Evolutionary conservation across 371 early-diverging fungal genomes (phyloP), one percentile per base, ranked within the genome.

Genomic region (Mucor racemosus): DNA sequence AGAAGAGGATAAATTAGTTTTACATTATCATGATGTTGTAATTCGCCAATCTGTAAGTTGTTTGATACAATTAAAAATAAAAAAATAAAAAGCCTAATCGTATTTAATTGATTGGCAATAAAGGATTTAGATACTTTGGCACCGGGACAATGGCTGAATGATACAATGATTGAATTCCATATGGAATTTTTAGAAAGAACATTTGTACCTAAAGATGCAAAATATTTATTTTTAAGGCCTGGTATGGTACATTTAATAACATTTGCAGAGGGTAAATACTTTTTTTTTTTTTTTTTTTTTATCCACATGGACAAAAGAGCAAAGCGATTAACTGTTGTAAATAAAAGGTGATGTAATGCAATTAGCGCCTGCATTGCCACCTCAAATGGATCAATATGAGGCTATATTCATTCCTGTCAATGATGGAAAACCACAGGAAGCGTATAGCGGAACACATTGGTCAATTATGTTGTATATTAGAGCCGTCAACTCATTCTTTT

Each of bases 121-220:
- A 26, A 50, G 81, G 86, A 86, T 67, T 62, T 79, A 17, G 73
- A 70, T 17, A 82, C 84, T 5, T 41, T 88, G 14, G 67, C 70
- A 9, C 82, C 81, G 7, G 74, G 80, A 15, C 65, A 78, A 48
- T 88, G 88, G 88, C 46, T 88, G 41, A 86, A 86, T 63, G 88
- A 88, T 67, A 83, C 84, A 3, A 80, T 88, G 41, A 75, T 88
- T 57, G 77, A 74, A 33, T 86, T 86, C 62, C 75, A 83, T 59
- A 84, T 76, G 70, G 88, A 88, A 53, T 81, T 75, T 62, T 71
- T 81, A 5, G 86, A 85, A 19, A 64, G 80, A 39, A 65, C 70
- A 9, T 61, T 66, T 58, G 66, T 78, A 58, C 67, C 73, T 13
- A 68, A 63, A 21, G 66, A 72, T 33, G 68, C 62, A 0, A 67